phyloP scores from a whole-genome alignment of 192 early-diverging fungal species.

The Entomortierella parvispora region DNA sequence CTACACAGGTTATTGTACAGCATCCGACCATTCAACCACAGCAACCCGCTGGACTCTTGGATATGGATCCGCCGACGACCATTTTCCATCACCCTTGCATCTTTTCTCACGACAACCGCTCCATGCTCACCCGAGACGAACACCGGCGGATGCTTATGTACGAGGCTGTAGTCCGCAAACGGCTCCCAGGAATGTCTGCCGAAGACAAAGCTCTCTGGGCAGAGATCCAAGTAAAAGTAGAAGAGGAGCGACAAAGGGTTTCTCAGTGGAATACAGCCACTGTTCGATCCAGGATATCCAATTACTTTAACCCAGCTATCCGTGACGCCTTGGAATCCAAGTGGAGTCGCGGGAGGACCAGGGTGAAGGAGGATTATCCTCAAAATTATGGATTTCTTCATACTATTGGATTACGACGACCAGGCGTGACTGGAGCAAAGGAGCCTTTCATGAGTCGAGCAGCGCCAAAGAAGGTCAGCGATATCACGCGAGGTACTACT shows the following conservation, averaged over 20 bases:
- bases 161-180: slow-evolving; percentile 15
- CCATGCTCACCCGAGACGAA: slow-evolving; percentile 29
- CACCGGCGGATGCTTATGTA: slow-evolving; percentile 40
- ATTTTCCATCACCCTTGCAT: slow-evolving; percentile 37
- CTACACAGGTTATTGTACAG: slow-evolving; percentile 1
- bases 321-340: slow-evolving; percentile 25
- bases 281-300: slow-evolving; percentile 17
- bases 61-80: background rate
- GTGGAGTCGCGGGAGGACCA: slow-evolving; percentile 16
- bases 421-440: slow-evolving; percentile 21
- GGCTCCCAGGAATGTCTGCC: slow-evolving; percentile 1
- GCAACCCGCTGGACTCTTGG: slow-evolving; percentile 1
- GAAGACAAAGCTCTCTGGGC: slow-evolving; percentile 29
- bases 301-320: slow-evolving; percentile 21
- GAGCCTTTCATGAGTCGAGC: slow-evolving; percentile 24
- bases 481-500: background rate
- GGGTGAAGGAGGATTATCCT: slow-evolving; percentile 35
- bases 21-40: slow-evolving; percentile 5
- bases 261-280: slow-evolving; percentile 30
- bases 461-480: background rate
- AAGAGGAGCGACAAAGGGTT: slow-evolving; percentile 26
- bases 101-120: slow-evolving; percentile 25
- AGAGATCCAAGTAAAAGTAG: slow-evolving; percentile 23
- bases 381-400: slow-evolving; percentile 38
- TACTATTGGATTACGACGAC: slow-evolving; percentile 22